Base-by-base conservation (phyloP, 257 asterid species). In the Prunella vulgaris region DNA sequence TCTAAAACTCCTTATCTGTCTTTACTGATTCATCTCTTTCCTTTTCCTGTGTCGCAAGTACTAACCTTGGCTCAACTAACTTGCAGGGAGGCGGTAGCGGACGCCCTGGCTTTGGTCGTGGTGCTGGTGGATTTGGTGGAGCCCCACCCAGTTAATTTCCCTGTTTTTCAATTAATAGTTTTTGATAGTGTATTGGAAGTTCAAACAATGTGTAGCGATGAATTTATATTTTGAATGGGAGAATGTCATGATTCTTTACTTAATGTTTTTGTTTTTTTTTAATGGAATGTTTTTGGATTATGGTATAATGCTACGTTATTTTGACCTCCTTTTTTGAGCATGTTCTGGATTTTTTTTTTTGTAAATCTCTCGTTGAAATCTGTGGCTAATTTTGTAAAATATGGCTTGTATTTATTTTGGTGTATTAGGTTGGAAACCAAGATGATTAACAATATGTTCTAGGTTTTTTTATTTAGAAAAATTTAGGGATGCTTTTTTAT, bases 111-210 rank as follows among this genome's bases (percentile, higher is more conserved):
- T 83, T 83, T 60, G 85, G 88, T n/a, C 77, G 88, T 15, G 88
- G 88, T 17, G 69, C 84, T 10, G 88, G 88, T 14, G 78, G 88
- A 7, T 80, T 83, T 71, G 85, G 88, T 7, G 85, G 88, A 60
- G 80, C 82, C 22, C 85, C 88, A 24, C 60, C 88, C 18, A 80
- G 85, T 73, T 83, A 74, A 80, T 17, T 21, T 70, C 13, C 24
- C 22, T 2, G 13, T 51, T 49, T 40, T 49, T 33, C 33, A 1
- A 24, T 40, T 42, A n/a, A 46, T 51, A 72, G 56, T 28, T 66
- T 65, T 59, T 33, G 53, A 28, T 71, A 76, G 72, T 53, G 13
- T 58, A 76, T 67, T 20, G 60, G 20, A 61, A 32, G 51, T 64
- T 60, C 14, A 60, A 66, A 17, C 66, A 70, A 21, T 73, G 70